Percentiles rank a stretch among this genome's conserved stretches.
Evolutionary conservation across 1,284 basidiomycete genomes (phyloP).

Genomic region (Pisolithus thermaeus): DNA sequence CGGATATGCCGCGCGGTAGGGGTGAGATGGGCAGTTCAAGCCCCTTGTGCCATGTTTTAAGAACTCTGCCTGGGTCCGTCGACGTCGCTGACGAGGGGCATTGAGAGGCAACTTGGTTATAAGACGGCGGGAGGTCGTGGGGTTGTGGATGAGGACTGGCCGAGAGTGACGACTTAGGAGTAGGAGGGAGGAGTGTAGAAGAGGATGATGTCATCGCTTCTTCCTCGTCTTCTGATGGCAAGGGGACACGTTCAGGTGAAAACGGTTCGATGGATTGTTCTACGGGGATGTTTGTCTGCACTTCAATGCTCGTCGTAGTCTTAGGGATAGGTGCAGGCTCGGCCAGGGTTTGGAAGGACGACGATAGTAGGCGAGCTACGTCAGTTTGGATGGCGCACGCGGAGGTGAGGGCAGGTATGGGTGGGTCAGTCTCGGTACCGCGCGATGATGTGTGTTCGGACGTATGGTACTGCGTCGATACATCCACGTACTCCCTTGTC

Average conservation of each 20-base stretch:
- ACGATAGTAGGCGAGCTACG: conserved; percentile 9
- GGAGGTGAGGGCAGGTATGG: conserved; percentile 18
- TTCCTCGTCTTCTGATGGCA: conserved; percentile 35
- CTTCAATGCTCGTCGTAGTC: conserved; percentile 42
- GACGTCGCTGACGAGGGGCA: conserved; percentile 32
- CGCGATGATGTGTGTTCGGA: conserved; percentile 39
- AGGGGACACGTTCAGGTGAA: conserved; percentile 29
- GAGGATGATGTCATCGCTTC: conserved; percentile 64
- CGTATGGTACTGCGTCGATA: conserved; percentile 58
- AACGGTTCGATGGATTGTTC: conserved; percentile 20
- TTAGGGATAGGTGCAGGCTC: conserved; percentile 29
- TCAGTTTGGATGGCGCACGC: conserved; percentile 29
- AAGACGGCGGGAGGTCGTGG: conserved; percentile 63
- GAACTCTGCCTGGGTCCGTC: conserved; percentile 49
- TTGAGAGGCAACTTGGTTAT: conserved; percentile 48
- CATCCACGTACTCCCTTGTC: conserved; percentile 65
- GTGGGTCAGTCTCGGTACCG: conserved; percentile 34
- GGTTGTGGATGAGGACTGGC: conserved; percentile 16
- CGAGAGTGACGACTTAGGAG: conserved; percentile 44
- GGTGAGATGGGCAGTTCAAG: conserved; percentile 52
- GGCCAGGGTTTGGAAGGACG: conserved; percentile 28
- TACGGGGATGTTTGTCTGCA: conserved; percentile 54
- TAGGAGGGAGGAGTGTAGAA: conserved; percentile 61
- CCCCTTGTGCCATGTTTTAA: conserved; percentile 66
- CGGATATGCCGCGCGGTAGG: conserved; percentile 48